Percentiles rank a stretch among this genome's conserved stretches.
Conservation (phyloP, 2,329 filamentous ascomycete species). For the Clarireedia homoeocarpa region DNA sequence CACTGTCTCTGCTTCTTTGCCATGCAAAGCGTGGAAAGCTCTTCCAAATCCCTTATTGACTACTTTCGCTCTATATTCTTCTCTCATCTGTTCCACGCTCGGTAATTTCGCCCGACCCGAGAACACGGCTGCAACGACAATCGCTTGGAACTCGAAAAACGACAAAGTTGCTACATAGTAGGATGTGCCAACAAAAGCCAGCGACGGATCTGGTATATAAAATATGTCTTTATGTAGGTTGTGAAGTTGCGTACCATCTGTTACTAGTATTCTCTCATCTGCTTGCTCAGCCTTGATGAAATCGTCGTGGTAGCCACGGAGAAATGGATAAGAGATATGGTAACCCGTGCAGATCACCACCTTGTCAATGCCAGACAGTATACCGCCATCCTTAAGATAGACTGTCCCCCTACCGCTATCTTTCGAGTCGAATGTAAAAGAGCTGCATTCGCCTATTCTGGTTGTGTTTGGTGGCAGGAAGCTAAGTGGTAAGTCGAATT, state of each 20-base stretch:
- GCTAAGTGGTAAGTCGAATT: constrained; percentile 18
- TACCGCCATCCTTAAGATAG: constrained; percentile 44
- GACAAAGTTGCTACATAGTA: constrained; percentile 42
- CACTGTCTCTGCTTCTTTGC: neutral
- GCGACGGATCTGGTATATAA: constrained; percentile 40
- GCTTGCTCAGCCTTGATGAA: constrained; percentile 37
- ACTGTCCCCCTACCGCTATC: constrained; percentile 41
- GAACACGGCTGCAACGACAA: constrained; percentile 36
- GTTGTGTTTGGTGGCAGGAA: constrained; percentile 15
- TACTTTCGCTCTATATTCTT: constrained; percentile 6
- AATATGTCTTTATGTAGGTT: constrained; percentile 46
- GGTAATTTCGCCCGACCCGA: constrained; percentile 34
- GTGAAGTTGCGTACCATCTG: constrained; percentile 34
- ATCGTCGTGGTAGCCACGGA: constrained; percentile 39
- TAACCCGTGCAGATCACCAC: constrained; percentile 64
- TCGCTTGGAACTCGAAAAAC: constrained; percentile 43
- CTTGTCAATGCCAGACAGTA: constrained; percentile 47
- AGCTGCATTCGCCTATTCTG: constrained; percentile 17
- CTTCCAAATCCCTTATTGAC: constrained; percentile 6
- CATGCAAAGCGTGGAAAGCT: constrained; percentile 2
- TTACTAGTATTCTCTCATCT: constrained; percentile 48
- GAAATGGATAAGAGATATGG: constrained; percentile 58
- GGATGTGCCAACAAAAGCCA: constrained; percentile 39
- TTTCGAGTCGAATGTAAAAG: constrained; percentile 12
- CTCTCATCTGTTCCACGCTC: neutral